Conservation (phyloP, 2,329 filamentous ascomycete species). For the Acephala macrosclerotiorum region DNA sequence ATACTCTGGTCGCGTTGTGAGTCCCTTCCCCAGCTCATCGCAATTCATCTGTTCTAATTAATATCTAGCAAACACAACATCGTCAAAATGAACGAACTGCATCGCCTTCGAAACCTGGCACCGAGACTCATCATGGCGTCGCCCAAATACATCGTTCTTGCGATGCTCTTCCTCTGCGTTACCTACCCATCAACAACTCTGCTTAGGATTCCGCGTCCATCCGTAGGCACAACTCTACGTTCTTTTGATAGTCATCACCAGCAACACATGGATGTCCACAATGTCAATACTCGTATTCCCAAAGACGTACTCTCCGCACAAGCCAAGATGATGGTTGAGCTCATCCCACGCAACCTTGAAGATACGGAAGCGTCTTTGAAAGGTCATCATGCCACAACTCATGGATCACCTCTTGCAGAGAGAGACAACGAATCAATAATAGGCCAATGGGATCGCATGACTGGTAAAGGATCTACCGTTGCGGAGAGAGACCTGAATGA, state of each 20-base stretch:
- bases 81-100: neutral
- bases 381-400: too few species aligned
- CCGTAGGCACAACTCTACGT: neutral
- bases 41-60: neutral
- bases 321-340: constrained; percentile 9
- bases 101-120: neutral
- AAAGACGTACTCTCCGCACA: neutral
- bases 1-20: neutral
- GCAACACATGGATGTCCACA: neutral
- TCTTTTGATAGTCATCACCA: neutral
- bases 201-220: neutral
- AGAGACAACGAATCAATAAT: too few species aligned
- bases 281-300: neutral
- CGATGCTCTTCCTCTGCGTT: neutral
- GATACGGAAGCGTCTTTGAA: neutral
- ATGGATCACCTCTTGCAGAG: too few species aligned
- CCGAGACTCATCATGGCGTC: neutral
- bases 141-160: constrained; percentile 2
- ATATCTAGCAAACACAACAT: neutral
- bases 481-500: too few species aligned
- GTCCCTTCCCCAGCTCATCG: neutral
- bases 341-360: neutral
- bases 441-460: too few species aligned
- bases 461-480: too few species aligned
- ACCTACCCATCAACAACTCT: neutral